Base-by-base conservation (phyloP, 768 basidiomycete genomes). In the Mycena metata region DNA sequence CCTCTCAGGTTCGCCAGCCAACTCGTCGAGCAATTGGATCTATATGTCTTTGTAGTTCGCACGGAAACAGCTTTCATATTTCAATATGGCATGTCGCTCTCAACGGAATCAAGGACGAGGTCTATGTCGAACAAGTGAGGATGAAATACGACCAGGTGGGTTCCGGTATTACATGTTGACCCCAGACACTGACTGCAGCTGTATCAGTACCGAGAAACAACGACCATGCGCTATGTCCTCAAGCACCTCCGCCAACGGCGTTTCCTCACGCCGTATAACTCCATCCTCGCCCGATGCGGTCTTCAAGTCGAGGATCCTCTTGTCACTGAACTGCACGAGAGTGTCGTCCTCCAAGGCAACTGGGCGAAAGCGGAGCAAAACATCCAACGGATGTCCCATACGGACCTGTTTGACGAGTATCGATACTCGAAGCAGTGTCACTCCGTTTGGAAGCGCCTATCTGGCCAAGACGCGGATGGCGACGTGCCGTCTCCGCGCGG, bases 171-270 rank as follows among this genome's bases (percentile, higher is more conserved):
- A 54, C 15, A 17, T 17, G 42, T 49, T 33, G 30, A 55, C 36
- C 59, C 26, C 36, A 30, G 12, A 24, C 58, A 45, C 57, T 54
- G 21, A 62, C 49, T 46, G 30, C 30, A 30, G 30, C 30, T 30
- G 21, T 35, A 41, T 4, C 69, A 94, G 93, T 87, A 89, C 73
- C 88, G 86, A 67, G 93, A 95, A 83, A 84, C 84, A 6, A 79
- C 84, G 11, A 85, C 89, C 19, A 82, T 95, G 51, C 87, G 89
- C 21, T 89, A 91, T 72, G 83, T 93, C 30, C 82, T 93, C 30
- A 93, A 93, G 72, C 90, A 94, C 75, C 86, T 95, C 52, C 89
- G 94, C 36, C 90, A 92, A 76, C 88, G 91, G 46, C 89, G 91
- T 10, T 84, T 93, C 47, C 80, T 94, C 39, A 84, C 89, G 0